Percentiles rank a stretch among this genome's conserved stretches.
Evolutionary conservation across 768 basidiomycete genomes (phyloP).

Genomic region (Russula lepida): DNA sequence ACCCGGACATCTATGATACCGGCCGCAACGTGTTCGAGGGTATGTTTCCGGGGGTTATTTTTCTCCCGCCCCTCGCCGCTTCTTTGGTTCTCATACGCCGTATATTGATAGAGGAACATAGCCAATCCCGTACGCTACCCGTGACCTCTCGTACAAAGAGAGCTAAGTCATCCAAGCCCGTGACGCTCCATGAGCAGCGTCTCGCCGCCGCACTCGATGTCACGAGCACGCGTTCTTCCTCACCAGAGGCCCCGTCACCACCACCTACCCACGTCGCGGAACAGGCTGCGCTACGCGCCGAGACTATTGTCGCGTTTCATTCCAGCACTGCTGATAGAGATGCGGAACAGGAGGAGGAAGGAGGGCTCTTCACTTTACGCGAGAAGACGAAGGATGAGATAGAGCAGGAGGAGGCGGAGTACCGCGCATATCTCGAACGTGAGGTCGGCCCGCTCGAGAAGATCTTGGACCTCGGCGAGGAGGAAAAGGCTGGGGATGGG

Average conservation of each 20-base stretch:
- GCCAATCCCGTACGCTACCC: conserved; percentile 35
- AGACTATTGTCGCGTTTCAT: conserved; percentile 83
- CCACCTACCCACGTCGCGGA: conserved; percentile 69
- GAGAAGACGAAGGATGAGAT: conserved; percentile 73
- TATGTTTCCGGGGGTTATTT: conserved; percentile 28
- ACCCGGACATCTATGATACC: conserved; percentile 76
- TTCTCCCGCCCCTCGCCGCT: background rate
- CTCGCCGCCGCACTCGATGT: conserved; percentile 50
- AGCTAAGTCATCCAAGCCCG: conserved; percentile 60
- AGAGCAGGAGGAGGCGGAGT: conserved; percentile 77
- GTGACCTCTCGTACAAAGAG: conserved; percentile 28
- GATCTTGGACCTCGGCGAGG: conserved; percentile 50
- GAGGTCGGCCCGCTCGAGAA: conserved; percentile 71
- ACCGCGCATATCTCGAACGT: conserved; percentile 68
- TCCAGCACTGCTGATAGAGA: conserved; percentile 27
- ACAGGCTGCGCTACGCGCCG: conserved; percentile 61
- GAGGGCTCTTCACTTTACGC: conserved; percentile 63
- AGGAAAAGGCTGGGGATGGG: conserved; percentile 20
- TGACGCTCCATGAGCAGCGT: conserved; percentile 68
- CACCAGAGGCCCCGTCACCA: conserved; percentile 35
- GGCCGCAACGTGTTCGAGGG: conserved; percentile 73
- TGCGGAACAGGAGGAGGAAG: conserved; percentile 43
- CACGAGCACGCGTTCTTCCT: conserved; percentile 51
- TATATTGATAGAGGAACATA: conserved; percentile 50
- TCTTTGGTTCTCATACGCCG: background rate